Conservation (phyloP, 2,329 filamentous ascomycete genomes). For the Cercospora janseana region DNA sequence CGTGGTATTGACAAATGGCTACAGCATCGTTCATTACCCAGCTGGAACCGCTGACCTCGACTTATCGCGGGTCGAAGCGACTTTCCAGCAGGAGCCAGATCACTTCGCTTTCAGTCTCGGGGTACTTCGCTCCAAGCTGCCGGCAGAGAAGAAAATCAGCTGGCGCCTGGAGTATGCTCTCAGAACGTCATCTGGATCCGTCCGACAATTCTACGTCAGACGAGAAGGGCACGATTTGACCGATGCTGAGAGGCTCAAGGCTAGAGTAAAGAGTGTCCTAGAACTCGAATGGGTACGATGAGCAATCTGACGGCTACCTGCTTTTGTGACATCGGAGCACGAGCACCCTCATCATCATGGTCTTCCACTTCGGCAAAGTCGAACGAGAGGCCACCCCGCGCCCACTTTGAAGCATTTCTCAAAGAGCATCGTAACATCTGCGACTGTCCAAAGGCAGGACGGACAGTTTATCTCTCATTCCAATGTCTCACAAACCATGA, state of each 20-base stretch:
- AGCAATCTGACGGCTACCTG: too few species aligned
- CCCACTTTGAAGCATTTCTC: too few species aligned
- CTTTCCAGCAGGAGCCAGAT: conserved; percentile 9
- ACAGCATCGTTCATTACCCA: conserved; percentile 18
- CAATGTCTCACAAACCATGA: too few species aligned
- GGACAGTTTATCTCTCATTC: too few species aligned
- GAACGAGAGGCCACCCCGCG: background rate
- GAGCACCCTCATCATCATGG: background rate
- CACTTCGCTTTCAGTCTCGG: conserved; percentile 19
- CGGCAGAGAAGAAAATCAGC: conserved; percentile 10
- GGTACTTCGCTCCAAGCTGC: conserved; percentile 11
- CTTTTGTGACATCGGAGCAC: background rate
- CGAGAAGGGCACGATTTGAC: background rate
- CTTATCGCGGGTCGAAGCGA: conserved; percentile 16
- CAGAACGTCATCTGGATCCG: background rate
- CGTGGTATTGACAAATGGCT: conserved; percentile 20
- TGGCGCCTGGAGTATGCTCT: conserved; percentile 18
- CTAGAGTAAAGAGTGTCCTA: background rate
- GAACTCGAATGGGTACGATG: conserved; percentile 1
- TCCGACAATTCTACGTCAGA: conserved; percentile 3
- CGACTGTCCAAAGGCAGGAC: too few species aligned
- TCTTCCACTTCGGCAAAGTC: too few species aligned
- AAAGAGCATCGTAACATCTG: too few species aligned
- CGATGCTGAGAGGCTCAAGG: conserved; percentile 3
- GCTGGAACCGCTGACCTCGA: conserved; percentile 10